Conservation (phyloP, 2,329 filamentous ascomycete species). For the Trichoderma citrinoviride region DNA sequence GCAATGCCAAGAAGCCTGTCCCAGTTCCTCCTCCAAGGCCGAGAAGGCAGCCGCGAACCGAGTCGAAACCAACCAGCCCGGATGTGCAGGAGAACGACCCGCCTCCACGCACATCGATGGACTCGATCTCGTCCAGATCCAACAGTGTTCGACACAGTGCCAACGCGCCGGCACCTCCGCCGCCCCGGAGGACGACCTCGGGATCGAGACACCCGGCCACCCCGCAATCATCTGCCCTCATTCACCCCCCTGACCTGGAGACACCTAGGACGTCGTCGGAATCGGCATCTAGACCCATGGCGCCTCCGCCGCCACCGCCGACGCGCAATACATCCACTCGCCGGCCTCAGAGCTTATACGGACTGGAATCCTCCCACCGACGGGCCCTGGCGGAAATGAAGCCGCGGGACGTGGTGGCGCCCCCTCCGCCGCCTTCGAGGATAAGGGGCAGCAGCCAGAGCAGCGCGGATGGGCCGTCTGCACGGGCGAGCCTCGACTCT, state of each 20-base stretch:
- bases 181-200: conserved; percentile 50
- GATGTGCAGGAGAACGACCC: conserved; percentile 37
- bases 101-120: conserved; percentile 47
- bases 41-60: conserved; percentile 43
- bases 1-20: conserved; percentile 40
- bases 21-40: conserved; percentile 54
- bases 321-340: conserved; percentile 44
- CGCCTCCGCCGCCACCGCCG: conserved; percentile 48
- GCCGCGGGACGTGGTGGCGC: conserved; percentile 33
- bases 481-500: conserved; percentile 37
- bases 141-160: conserved; percentile 45
- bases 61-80: conserved; percentile 38
- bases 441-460: conserved; percentile 48
- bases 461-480: conserved; percentile 38
- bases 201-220: conserved; percentile 34
- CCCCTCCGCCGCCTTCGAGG: conserved; percentile 50
- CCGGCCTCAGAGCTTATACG: conserved; percentile 44
- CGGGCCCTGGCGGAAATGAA: conserved; percentile 33
- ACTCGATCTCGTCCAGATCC: conserved; percentile 48
- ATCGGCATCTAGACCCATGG: conserved; percentile 12
- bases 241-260: conserved; percentile 24
- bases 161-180: conserved; percentile 52
- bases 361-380: conserved; percentile 39
- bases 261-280: conserved; percentile 25
- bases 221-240: conserved; percentile 24